Evolutionary conservation across 2,329 filamentous ascomycete species (phyloP).

Genomic region (Dothidotthia symphoricarpi): DNA sequence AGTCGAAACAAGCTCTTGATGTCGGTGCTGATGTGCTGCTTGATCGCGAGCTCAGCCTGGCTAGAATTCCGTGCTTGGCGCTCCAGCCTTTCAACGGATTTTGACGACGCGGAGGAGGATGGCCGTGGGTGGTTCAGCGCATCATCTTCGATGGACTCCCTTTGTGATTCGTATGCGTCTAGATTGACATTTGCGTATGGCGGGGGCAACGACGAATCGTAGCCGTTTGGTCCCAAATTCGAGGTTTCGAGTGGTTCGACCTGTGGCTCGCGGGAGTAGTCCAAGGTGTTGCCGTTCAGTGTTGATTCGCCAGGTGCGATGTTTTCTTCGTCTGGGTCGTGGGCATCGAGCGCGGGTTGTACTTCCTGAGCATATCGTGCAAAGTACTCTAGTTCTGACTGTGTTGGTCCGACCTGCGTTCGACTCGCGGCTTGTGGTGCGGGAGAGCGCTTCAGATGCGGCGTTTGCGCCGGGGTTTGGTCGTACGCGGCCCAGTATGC

Average conservation of each 20-base stretch:
- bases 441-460: slow-evolving; percentile 57
- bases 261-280: slow-evolving; percentile 42
- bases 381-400: slow-evolving; percentile 69
- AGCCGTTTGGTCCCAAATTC: slow-evolving; percentile 30
- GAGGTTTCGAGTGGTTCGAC: slow-evolving; percentile 47
- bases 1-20: slow-evolving; percentile 74
- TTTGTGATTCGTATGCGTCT: slow-evolving; percentile 1
- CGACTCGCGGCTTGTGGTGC: slow-evolving; percentile 51
- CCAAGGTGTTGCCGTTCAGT: slow-evolving; percentile 53
- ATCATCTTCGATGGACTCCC: slow-evolving; percentile 19
- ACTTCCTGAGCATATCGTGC: slow-evolving; percentile 71
- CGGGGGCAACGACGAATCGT: slow-evolving; percentile 35
- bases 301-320: slow-evolving; percentile 51
- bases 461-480: slow-evolving; percentile 54
- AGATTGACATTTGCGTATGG: slow-evolving; percentile 11
- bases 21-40: slow-evolving; percentile 74
- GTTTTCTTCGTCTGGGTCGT: slow-evolving; percentile 72
- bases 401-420: slow-evolving; percentile 36
- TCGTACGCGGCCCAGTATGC: slow-evolving; percentile 83
- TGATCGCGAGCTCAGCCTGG: slow-evolving; percentile 69
- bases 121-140: slow-evolving; percentile 37
- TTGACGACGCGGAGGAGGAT: slow-evolving; percentile 44
- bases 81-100: slow-evolving; percentile 60
- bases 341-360: slow-evolving; percentile 75
- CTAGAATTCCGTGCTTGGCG: slow-evolving; percentile 57